Evolutionary conservation across 495 filamentous ascomycete species (phyloP), one percentile per base, ranked within the genome.

Genomic region (Xylaria venustula): DNA sequence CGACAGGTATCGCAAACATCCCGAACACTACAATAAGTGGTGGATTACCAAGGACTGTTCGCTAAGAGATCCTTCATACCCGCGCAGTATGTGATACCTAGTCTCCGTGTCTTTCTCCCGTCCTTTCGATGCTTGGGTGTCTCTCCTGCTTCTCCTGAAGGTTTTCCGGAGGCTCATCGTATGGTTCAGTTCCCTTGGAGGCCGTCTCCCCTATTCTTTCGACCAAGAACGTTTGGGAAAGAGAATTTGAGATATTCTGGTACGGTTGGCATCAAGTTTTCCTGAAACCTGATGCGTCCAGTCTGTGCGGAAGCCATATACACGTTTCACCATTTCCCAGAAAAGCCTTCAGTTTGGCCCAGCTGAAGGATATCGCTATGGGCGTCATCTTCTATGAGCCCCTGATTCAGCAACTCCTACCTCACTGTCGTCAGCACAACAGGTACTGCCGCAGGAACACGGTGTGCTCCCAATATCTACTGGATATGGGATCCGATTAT

Each of bases 141-240:
- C n/a, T n/a, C n/a, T n/a, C n/a, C n/a, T n/a, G n/a, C n/a, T n/a
- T n/a, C n/a, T n/a, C n/a, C n/a, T n/a, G n/a, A n/a, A n/a, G n/a
- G n/a, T n/a, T n/a, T n/a, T n/a, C n/a, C n/a, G n/a, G n/a, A n/a
- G n/a, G n/a, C n/a, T n/a, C n/a, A n/a, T n/a, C n/a, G n/a, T n/a
- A n/a, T n/a, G n/a, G n/a, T n/a, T n/a, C 19, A 52, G 49, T 52
- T 15, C 49, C 49, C 17, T 22, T 52, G 9, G 49, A 52, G 37
- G 49, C 30, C 9, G 30, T 37, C 14, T 52, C 49, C 30, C 49
- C 49, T 37, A 37, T 15, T 23, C 19, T 52, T 14, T 12, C 2
- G 5, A 36, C 7, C 3, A 15, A 8, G 8, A 2, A 15, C 8
- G 2, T 15, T 28, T 52, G 49, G 49, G 30, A 37, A 22, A 8